phyloP scores from a whole-genome alignment of 805 yeast genomes.

The Sugiyamaella qingdaonensis region DNA sequence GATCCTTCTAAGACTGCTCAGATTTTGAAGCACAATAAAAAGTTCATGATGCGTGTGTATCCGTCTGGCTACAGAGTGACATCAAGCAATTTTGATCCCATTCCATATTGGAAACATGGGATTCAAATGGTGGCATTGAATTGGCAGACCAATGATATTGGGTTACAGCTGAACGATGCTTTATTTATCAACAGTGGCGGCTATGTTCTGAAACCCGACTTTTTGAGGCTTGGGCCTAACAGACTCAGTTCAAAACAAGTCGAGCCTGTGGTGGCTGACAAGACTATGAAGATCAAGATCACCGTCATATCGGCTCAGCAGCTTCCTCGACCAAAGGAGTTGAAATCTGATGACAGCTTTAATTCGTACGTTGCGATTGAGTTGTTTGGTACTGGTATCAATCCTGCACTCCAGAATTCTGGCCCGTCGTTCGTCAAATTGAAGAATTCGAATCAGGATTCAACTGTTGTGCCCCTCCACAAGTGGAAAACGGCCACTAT shows the following conservation, averaged over 20 bases:
- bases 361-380: conserved; percentile 65
- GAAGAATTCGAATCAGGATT: neutral
- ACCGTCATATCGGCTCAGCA: conserved; percentile 77
- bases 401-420: neutral
- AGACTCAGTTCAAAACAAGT: neutral
- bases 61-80: conserved; percentile 76
- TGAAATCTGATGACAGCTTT: conserved; percentile 42
- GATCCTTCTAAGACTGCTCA: conserved; percentile 54
- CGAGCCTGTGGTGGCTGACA: neutral
- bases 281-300: conserved; percentile 29
- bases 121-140: conserved; percentile 94
- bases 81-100: conserved; percentile 79
- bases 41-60: conserved; percentile 74
- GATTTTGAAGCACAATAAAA: conserved; percentile 70
- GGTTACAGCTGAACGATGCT: conserved; percentile 84
- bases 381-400: conserved; percentile 42
- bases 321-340: conserved; percentile 63
- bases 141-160: conserved; percentile 90
- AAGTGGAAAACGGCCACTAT: conserved; percentile 17
- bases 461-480: conserved; percentile 7
- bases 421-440: neutral
- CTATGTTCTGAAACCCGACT: conserved; percentile 69
- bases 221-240: conserved; percentile 28
- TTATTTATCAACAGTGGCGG: conserved; percentile 68
- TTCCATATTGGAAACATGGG: conserved; percentile 77